These are phyloP conservation scores for Candida cerambycidarum DNA, from an alignment of 805 yeast genomes.

Conservation along the genomic window DNA sequence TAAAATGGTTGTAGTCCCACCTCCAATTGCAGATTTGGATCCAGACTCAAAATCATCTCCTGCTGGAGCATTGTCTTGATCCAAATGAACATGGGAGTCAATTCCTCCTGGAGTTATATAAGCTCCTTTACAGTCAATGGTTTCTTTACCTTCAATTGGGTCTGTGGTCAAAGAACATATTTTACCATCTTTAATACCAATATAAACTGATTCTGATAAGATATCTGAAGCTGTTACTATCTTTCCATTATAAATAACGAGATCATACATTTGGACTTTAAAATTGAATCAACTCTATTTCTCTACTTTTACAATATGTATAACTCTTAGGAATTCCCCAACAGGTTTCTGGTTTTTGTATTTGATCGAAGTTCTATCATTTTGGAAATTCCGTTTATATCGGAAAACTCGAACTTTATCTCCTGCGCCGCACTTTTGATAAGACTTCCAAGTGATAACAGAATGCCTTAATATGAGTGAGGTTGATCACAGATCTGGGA, in stretches of 20 bases:
- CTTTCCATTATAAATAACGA: conserved; percentile 29
- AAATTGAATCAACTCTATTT: too few species aligned
- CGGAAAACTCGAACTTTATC: neutral
- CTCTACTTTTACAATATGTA: too few species aligned
- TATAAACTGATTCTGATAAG: conserved; percentile 33
- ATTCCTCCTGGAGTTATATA: conserved; percentile 52
- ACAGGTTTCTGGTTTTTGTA: neutral
- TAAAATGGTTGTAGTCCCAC: conserved; percentile 51
- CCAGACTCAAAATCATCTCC: conserved; percentile 48
- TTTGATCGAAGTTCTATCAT: neutral
- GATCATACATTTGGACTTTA: conserved; percentile 11
- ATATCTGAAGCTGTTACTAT: conserved; percentile 31
- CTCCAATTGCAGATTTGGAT: conserved; percentile 46
- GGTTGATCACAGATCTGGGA: too few species aligned
- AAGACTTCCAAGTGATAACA: neutral
- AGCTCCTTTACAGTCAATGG: conserved; percentile 48
- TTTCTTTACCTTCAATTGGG: conserved; percentile 21
- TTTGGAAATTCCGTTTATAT: neutral
- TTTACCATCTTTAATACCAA: conserved; percentile 42
- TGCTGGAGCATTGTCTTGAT: conserved; percentile 40
- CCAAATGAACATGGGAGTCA: conserved; percentile 49
- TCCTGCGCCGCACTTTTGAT: neutral
- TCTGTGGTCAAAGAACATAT: conserved; percentile 35
- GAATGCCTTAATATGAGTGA: too few species aligned
- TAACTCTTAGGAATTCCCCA: too few species aligned